Evolutionary conservation across 2,329 filamentous ascomycete species (phyloP).

Genomic region (Paecilomyces fulvus): DNA sequence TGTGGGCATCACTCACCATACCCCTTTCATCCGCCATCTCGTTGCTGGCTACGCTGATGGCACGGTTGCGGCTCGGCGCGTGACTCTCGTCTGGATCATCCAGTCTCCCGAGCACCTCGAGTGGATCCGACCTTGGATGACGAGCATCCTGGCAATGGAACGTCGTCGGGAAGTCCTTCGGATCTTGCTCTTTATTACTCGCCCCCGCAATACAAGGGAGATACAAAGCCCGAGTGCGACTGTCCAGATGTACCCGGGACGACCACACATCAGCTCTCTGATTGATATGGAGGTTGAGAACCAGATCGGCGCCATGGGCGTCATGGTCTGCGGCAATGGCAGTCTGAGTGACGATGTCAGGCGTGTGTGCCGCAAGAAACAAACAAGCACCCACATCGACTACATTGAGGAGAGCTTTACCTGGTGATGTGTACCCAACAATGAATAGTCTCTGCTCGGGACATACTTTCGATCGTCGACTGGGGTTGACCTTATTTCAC

Average conservation of each 20-base stretch:
- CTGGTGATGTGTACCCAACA: slow-evolving; percentile 25
- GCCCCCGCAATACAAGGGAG: slow-evolving; percentile 74
- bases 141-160: slow-evolving; percentile 67
- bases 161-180: slow-evolving; percentile 72
- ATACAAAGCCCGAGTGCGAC: slow-evolving; percentile 67
- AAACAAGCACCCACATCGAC: slow-evolving; percentile 55
- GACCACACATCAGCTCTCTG: slow-evolving; percentile 74
- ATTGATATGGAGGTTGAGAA: slow-evolving; percentile 72
- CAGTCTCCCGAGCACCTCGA: slow-evolving; percentile 82
- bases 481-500: no score
- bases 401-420: slow-evolving; percentile 70
- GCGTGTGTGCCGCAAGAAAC: slow-evolving; percentile 56
- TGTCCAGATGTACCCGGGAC: slow-evolving; percentile 85
- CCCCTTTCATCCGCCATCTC: slow-evolving; percentile 75
- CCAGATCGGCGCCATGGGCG: slow-evolving; percentile 80
- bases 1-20: slow-evolving; percentile 90
- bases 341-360: slow-evolving; percentile 68
- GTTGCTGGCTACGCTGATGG: slow-evolving; percentile 60
- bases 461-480: background rate
- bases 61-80: slow-evolving; percentile 68
- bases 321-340: slow-evolving; percentile 71
- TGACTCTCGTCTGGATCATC: slow-evolving; percentile 88
- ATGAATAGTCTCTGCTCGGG: background rate
- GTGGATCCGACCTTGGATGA: slow-evolving; percentile 87
- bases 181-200: slow-evolving; percentile 83